phyloP scores from a whole-genome alignment of 495 filamentous ascomycete species.

The Parathielavia appendiculata region DNA sequence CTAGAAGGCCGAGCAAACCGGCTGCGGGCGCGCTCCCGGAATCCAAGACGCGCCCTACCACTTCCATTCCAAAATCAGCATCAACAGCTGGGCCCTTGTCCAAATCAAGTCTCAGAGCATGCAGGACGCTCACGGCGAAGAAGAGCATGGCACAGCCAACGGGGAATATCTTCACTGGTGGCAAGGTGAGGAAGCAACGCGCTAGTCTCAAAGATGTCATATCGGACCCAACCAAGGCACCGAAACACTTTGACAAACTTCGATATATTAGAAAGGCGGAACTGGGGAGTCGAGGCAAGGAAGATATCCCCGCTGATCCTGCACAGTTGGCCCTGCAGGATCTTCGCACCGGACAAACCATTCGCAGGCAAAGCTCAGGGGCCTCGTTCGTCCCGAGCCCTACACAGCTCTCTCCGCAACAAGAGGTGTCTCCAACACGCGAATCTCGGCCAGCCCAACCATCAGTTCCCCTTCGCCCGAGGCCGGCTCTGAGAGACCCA shows the following conservation, averaged over 20 bases:
- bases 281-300: constrained; percentile 22
- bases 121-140: constrained; percentile 19
- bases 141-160: constrained; percentile 16
- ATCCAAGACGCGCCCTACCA: constrained; percentile 5
- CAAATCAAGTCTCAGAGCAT: not conserved
- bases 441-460: not conserved
- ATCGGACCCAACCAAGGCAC: constrained; percentile 32
- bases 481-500: not conserved
- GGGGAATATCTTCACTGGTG: constrained; percentile 30
- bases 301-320: constrained; percentile 27
- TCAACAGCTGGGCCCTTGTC: not conserved
- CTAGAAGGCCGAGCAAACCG: constrained; percentile 17
- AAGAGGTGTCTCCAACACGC: not conserved
- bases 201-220: constrained; percentile 26
- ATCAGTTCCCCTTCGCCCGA: not conserved
- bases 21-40: not conserved
- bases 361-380: constrained; percentile 4
- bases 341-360: constrained; percentile 9
- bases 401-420: not conserved
- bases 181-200: constrained; percentile 23
- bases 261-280: constrained; percentile 23
- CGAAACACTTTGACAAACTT: constrained; percentile 28
- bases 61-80: not conserved
- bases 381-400: constrained; percentile 3
- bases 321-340: constrained; percentile 15